Percentiles rank a stretch among this genome's conserved stretches.
phyloP scores from a whole-genome alignment of 2,329 filamentous ascomycete genomes.

The Knufia fluminis region DNA sequence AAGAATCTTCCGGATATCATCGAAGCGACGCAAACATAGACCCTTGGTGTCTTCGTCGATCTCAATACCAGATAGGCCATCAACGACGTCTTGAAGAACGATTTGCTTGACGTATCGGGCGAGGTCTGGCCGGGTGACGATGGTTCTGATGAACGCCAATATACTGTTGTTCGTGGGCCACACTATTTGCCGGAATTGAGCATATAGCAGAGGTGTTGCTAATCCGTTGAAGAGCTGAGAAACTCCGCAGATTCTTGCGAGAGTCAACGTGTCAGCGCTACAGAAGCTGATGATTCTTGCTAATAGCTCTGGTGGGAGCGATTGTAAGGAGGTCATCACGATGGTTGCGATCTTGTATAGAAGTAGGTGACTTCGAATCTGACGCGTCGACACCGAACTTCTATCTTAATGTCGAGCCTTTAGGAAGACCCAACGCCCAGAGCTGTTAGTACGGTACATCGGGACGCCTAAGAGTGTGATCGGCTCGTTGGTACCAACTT shows the following conservation, averaged over 20 bases:
- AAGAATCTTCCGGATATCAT: neutral
- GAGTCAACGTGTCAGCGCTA: neutral
- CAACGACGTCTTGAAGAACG: neutral
- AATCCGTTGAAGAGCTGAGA: neutral
- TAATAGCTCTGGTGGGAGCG: neutral
- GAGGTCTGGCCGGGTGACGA: conserved; percentile 1
- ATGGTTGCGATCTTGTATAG: too few relatives aligned
- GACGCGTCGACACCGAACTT: too few relatives aligned
- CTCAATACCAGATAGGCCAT: neutral
- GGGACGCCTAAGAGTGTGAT: too few relatives aligned
- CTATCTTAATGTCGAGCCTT: too few relatives aligned
- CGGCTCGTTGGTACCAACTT: too few relatives aligned
- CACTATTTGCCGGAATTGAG: neutral
- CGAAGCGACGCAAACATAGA: neutral
- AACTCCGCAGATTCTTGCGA: neutral
- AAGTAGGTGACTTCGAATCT: too few relatives aligned
- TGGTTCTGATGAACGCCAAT: neutral
- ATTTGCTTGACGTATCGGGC: conserved; percentile 2
- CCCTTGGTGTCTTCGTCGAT: neutral
- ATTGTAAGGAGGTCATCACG: neutral
- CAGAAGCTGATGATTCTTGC: neutral
- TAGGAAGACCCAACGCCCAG: too few relatives aligned
- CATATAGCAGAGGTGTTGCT: neutral
- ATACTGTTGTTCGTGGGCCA: neutral
- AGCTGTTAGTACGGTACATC: too few relatives aligned